These are phyloP conservation scores for Macroventuria anomochaeta DNA, from an alignment of 2,329 filamentous ascomycete genomes.

Conservation along the genomic window DNA sequence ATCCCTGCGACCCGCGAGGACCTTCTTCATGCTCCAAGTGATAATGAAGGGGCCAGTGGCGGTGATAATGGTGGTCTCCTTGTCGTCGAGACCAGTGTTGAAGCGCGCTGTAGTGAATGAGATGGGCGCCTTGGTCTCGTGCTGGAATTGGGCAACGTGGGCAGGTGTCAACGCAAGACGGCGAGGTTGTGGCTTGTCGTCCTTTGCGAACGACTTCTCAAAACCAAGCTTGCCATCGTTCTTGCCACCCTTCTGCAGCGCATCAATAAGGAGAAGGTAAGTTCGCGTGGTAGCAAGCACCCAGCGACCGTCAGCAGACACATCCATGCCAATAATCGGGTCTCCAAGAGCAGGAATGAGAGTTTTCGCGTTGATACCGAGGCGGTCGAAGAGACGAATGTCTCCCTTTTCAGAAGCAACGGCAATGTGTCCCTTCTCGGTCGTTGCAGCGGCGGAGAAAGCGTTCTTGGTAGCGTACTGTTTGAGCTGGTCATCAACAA, in stretches of 20 bases:
- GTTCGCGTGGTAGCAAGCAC: constrained; percentile 92
- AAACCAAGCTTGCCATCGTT: constrained; percentile 98
- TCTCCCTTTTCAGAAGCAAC: constrained; percentile 98
- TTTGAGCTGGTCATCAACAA: constrained; percentile 91
- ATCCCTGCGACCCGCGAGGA: constrained; percentile 79
- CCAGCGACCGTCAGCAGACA: constrained; percentile 95
- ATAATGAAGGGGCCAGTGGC: constrained; percentile 96
- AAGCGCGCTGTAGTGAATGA: constrained; percentile 92
- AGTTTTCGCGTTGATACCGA: constrained; percentile 97
- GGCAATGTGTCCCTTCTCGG: constrained; percentile 94
- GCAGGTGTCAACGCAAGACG: constrained; percentile 87
- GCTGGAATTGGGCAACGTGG: constrained; percentile 95
- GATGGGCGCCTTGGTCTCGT: constrained; percentile 87
- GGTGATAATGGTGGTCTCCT: constrained; percentile 94
- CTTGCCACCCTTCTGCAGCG: constrained; percentile 89
- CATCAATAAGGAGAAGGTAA: constrained; percentile 92
- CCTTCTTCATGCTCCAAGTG: constrained; percentile 93
- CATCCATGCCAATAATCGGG: constrained; percentile 91
- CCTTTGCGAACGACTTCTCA: constrained; percentile 89
- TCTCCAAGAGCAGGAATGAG: constrained; percentile 95
- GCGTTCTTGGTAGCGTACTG: constrained; percentile 97
- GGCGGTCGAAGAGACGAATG: constrained; percentile 91
- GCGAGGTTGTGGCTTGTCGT: constrained; percentile 90
- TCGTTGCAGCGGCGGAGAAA: constrained; percentile 92
- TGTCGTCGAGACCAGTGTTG: constrained; percentile 81